Conservation (phyloP, 257 asterid genomes). For the Penstemon eatonii region DNA sequence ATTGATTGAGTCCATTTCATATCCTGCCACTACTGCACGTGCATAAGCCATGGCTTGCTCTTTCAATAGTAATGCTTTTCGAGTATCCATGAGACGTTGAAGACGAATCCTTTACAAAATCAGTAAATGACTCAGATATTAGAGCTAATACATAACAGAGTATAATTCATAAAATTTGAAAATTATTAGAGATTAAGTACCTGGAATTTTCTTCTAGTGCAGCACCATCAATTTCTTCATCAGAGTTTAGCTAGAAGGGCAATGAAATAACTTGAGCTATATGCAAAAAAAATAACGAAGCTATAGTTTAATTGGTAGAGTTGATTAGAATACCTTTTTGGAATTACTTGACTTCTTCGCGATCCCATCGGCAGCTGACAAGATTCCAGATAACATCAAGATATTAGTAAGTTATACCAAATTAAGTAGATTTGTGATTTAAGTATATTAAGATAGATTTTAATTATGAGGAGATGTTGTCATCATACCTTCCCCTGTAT, state of each 20-base stretch:
- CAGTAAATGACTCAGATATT: conserved; percentile 23
- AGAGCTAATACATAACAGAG: neutral
- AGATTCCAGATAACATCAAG: conserved; percentile 35
- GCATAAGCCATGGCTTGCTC: conserved; percentile 96
- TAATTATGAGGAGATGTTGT: neutral
- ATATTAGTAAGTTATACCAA: conserved; percentile 20
- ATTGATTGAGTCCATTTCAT: conserved; percentile 63
- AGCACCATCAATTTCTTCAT: conserved; percentile 49
- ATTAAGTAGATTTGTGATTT: neutral
- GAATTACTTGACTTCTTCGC: conserved; percentile 44
- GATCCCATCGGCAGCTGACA: conserved; percentile 48
- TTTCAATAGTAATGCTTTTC: conserved; percentile 72
- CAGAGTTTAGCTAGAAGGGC: conserved; percentile 40
- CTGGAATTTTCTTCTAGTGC: conserved; percentile 66
- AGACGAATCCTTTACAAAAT: conserved; percentile 53
- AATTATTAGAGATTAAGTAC: conserved; percentile 38
- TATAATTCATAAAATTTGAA: neutral
- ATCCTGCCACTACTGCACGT: conserved; percentile 89
- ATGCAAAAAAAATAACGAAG: conserved; percentile 7
- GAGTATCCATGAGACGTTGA: conserved; percentile 69
- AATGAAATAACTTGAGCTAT: conserved; percentile 24
- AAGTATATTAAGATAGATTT: neutral
- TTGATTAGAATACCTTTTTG: conserved; percentile 45
- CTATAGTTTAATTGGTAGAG: neutral
- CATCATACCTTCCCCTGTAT: conserved; percentile 43